phyloP scores from a whole-genome alignment of 495 filamentous ascomycete species.

The Neurospora sp. region DNA sequence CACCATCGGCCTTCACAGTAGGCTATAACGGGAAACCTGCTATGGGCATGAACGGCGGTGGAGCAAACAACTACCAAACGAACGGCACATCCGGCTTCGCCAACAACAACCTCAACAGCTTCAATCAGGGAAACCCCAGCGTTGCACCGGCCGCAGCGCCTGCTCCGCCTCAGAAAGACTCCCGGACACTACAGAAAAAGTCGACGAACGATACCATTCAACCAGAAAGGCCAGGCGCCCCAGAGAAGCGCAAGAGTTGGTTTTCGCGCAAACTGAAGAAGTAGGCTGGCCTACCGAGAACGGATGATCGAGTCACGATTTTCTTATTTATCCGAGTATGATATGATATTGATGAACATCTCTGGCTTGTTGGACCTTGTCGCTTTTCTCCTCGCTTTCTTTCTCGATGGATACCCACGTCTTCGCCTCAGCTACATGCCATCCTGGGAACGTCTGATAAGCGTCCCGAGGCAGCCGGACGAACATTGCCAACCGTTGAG shows the following conservation, averaged over 20 bases:
- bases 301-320: background rate
- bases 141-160: conserved; percentile 16
- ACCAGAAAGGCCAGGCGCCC: conserved; percentile 28
- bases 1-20: conserved; percentile 26
- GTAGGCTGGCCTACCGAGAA: background rate
- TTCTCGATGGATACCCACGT: background rate
- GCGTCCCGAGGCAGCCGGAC: background rate
- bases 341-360: background rate
- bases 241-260: conserved; percentile 81
- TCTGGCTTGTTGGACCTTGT: background rate
- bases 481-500: background rate
- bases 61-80: conserved; percentile 3
- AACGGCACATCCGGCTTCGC: conserved; percentile 4
- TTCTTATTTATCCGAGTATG: background rate
- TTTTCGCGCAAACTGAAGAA: conserved; percentile 45
- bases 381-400: background rate
- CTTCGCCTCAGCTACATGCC: background rate
- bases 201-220: conserved; percentile 16
- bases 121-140: background rate
- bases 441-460: background rate
- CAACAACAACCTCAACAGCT: background rate
- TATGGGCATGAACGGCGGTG: background rate
- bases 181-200: conserved; percentile 21
- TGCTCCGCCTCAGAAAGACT: conserved; percentile 30
- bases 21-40: conserved; percentile 6